A percentile compares a stretch with the other conserved stretches of the same genome.
Conservation (phyloP, 306 rosid genomes). For the Cicer arietinum region DNA sequence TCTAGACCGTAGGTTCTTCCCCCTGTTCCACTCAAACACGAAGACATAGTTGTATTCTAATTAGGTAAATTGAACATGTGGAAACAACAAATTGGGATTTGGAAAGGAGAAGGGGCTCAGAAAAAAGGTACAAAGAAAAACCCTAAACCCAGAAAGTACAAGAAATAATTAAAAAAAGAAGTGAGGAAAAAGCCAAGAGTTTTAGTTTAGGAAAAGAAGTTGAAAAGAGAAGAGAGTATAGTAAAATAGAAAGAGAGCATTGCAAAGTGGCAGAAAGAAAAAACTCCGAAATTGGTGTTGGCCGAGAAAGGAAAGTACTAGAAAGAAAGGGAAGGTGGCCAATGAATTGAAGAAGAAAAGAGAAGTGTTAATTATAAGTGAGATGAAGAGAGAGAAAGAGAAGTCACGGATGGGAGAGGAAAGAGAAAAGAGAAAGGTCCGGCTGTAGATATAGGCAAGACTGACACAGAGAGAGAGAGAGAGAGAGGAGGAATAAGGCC, state of each 20-base stretch:
- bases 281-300: neutral
- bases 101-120: neutral
- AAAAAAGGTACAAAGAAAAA: slow-evolving; percentile 43
- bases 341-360: slow-evolving; percentile 24
- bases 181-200: slow-evolving; percentile 56
- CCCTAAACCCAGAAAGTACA: slow-evolving; percentile 74
- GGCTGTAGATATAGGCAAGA: slow-evolving; percentile 55
- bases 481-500: neutral
- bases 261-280: slow-evolving; percentile 39
- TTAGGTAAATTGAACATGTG: neutral
- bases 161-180: neutral
- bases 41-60: slow-evolving; percentile 53
- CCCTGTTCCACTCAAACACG: slow-evolving; percentile 73
- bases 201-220: neutral
- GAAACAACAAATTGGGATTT: neutral
- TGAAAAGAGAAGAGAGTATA: neutral
- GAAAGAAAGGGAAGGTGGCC: slow-evolving; percentile 40
- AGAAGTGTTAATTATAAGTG: slow-evolving; percentile 23
- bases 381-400: slow-evolving; percentile 16
- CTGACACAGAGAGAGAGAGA: slow-evolving; percentile 35
- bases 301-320: neutral
- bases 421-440: slow-evolving; percentile 54
- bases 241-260: neutral
- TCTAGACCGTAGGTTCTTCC: slow-evolving; percentile 81
- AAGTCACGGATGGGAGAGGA: slow-evolving; percentile 54